phyloP scores from a whole-genome alignment of 148 eudicot genomes.

The Heliamphora exappendiculata region DNA sequence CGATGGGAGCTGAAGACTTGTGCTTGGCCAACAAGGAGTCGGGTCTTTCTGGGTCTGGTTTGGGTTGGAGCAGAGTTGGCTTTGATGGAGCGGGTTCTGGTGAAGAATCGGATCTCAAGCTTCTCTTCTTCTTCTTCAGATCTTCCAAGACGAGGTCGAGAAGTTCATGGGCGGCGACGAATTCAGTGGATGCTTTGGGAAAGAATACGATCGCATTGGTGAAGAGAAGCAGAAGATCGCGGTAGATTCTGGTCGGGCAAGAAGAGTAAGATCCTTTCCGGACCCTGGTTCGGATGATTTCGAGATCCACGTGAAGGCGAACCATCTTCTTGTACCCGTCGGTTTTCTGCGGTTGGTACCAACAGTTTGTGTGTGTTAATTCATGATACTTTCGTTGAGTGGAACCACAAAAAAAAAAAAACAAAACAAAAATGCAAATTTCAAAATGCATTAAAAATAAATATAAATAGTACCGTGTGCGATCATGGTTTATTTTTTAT shows the following conservation, averaged over 20 bases:
- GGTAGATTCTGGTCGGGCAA: constrained; percentile 22
- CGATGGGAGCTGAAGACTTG: constrained; percentile 19
- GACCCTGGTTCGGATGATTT: constrained; percentile 21
- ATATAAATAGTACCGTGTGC: too few relatives aligned
- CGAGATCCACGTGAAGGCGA: constrained; percentile 31
- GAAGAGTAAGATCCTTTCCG: constrained; percentile 28
- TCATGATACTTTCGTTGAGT: neutral
- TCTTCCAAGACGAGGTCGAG: constrained; percentile 21
- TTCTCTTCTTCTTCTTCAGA: neutral
- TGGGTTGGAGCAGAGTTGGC: neutral
- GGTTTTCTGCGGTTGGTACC: constrained; percentile 22
- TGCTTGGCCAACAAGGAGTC: constrained; percentile 24
- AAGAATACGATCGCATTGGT: constrained; percentile 36
- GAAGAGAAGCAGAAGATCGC: constrained; percentile 30
- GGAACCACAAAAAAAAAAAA: neutral
- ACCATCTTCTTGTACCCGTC: constrained; percentile 26
- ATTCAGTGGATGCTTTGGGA: constrained; percentile 22
- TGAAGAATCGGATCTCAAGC: neutral
- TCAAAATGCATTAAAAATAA: too few relatives aligned
- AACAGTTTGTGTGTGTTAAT: neutral
- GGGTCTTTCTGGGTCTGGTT: constrained; percentile 16
- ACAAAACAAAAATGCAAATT: neutral
- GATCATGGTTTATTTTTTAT: too few relatives aligned
- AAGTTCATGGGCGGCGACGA: constrained; percentile 20
- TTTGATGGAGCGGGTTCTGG: constrained; percentile 5